These are phyloP conservation scores for Phytopythium vexans DNA, from an alignment of 352 stramenopile species.

Conservation along the genomic window DNA sequence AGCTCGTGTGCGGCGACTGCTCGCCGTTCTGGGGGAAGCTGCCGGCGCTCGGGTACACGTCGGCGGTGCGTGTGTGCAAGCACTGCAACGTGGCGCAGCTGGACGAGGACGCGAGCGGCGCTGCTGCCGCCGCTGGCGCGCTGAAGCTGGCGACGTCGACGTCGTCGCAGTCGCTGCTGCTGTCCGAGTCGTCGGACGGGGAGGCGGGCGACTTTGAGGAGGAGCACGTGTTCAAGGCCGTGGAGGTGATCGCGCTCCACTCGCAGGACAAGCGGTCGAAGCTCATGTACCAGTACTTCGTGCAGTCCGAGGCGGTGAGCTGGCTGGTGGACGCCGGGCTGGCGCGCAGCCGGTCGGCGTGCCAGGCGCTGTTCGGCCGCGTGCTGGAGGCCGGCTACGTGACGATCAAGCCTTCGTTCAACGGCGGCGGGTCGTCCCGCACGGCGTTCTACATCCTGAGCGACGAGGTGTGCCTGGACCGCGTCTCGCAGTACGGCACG, in stretches of 20 bases:
- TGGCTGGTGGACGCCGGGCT: slow-evolving; percentile 74
- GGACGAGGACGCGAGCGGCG: not conserved
- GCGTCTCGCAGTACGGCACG: slow-evolving; percentile 60
- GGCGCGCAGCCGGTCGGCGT: slow-evolving; percentile 53
- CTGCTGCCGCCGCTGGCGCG: slow-evolving; percentile 2
- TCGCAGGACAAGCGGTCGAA: slow-evolving; percentile 71
- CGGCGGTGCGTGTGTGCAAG: slow-evolving; percentile 71
- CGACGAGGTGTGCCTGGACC: slow-evolving; percentile 54
- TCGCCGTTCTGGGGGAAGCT: slow-evolving; percentile 55
- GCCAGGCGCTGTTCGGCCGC: slow-evolving; percentile 51
- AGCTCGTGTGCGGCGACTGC: slow-evolving; percentile 75
- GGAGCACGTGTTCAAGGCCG: slow-evolving; percentile 50
- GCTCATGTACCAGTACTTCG: slow-evolving; percentile 81
- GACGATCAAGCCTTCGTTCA: slow-evolving; percentile 51
- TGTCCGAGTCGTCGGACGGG: slow-evolving; percentile 54
- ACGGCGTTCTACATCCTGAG: slow-evolving; percentile 71
- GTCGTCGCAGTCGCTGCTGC: slow-evolving; percentile 24
- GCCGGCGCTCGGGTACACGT: slow-evolving; percentile 63
- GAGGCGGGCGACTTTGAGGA: slow-evolving; percentile 55
- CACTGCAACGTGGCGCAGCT: slow-evolving; percentile 37
- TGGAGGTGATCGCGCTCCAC: slow-evolving; percentile 65
- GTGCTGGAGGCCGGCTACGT: slow-evolving; percentile 74
- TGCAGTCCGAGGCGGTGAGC: slow-evolving; percentile 80
- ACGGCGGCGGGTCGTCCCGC: slow-evolving; percentile 31
- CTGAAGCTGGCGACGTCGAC: slow-evolving; percentile 14